Evolutionary conservation across 805 yeast species (phyloP), one percentile per base, ranked within the genome.

Genomic region (Lachancea dasiensis): DNA sequence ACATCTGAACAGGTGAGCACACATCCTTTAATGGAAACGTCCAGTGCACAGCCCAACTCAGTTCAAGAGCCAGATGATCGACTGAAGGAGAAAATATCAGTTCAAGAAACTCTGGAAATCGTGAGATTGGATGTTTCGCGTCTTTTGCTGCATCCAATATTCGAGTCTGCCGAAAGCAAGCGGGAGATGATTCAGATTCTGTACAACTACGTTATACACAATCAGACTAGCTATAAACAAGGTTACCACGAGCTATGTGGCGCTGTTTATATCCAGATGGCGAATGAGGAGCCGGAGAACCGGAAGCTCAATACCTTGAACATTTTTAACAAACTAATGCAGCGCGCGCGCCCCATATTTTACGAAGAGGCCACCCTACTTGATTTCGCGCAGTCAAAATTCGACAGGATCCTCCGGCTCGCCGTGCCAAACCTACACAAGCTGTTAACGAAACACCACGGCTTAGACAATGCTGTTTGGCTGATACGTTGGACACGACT

Each of bases 181-280:
- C 45, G 46, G 4, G 45, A 49, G 24, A 50, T 58, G 54, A 40
- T 52, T 24, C 50, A 48, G 34, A 44, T 58, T 6, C 15, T 58
- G 35, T 50, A 50, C 38, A 50, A 48, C 39, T 56, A 51, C 36
- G 39, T 50, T n/a, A 27, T 20, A 23, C 23, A 27, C 27, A 42
- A 36, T 16, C 32, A 38, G 6, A 31, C 31, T 14, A 45, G 34
- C 30, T 58, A 58, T 42, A 56, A 49, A 35, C 63, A 58, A 37
- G 63, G 63, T 1, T 57, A 47, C 37, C 63, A 58, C 36, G 63
- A 58, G 37, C 30, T 58, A 8, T 45, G 58, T 16, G 58, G 56
- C 8, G 36, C 52, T 24, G 46, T 58, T 6, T 58, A 50, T 34
- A 25, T 56, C 34, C 59, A 57, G 33, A 35, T 31, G 39, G 25